Evolutionary conservation across 805 yeast species (phyloP).

Genomic region (Kluyveromyces lactis): DNA sequence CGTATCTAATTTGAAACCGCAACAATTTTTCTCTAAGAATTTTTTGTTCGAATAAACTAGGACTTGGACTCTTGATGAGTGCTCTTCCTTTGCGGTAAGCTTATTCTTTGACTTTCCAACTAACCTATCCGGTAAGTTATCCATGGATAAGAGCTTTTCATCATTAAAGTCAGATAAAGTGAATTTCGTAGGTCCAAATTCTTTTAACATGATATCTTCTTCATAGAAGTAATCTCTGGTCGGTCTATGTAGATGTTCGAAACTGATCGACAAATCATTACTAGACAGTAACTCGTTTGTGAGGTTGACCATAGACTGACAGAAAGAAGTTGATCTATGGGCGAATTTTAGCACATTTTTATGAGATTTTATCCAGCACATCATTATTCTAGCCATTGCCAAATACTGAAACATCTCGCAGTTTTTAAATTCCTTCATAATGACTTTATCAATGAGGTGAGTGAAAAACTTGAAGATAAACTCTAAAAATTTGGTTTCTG

Average conservation of each 20-base stretch:
- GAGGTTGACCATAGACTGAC: constrained; percentile 24
- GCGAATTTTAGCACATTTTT: constrained; percentile 33
- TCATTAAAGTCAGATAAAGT: constrained; percentile 14
- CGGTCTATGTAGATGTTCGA: constrained; percentile 7
- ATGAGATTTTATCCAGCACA: constrained; percentile 51
- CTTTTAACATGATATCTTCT: constrained; percentile 13
- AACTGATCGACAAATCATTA: constrained; percentile 1
- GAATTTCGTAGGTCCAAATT: constrained; percentile 9
- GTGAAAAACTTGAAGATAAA: constrained; percentile 36
- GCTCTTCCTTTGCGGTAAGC: constrained; percentile 7
- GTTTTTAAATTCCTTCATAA: constrained; percentile 24
- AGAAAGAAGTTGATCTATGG: constrained; percentile 27
- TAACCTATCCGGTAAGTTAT: constrained; percentile 14
- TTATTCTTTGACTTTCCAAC: constrained; percentile 9
- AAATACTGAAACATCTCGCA: constrained; percentile 15
- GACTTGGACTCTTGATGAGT: constrained; percentile 8
- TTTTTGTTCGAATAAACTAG: constrained; percentile 9
- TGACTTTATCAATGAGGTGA: constrained; percentile 26
- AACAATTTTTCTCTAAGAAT: constrained; percentile 10
- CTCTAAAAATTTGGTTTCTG: constrained; percentile 24
- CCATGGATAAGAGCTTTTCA: constrained; percentile 10
- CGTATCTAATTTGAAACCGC: constrained; percentile 9
- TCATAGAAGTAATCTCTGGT: constrained; percentile 10
- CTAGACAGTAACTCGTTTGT: constrained; percentile 23
- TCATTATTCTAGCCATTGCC: constrained; percentile 41